Percentiles rank a stretch among this genome's conserved stretches.
Conservation (phyloP, 768 basidiomycete genomes). For the Amyloporia xantha region DNA sequence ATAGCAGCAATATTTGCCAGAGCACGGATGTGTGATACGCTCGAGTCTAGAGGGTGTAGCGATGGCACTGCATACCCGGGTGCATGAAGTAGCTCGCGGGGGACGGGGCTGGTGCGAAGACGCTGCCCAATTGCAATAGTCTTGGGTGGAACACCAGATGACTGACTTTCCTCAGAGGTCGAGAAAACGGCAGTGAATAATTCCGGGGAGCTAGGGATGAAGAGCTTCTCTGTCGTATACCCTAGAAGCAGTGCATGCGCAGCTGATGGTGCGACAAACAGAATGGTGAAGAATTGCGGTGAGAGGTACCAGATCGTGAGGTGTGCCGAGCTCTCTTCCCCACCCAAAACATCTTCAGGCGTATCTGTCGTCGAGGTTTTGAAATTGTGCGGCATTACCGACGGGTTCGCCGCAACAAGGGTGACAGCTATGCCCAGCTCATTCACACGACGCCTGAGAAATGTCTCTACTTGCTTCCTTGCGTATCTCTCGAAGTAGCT, state of each 20-base stretch:
- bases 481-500: constrained; percentile 26
- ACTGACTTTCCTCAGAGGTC: neutral
- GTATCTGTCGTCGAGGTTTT: neutral
- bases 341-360: neutral
- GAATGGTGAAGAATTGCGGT: constrained; percentile 40
- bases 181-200: constrained; percentile 33
- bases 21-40: constrained; percentile 8
- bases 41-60: constrained; percentile 24
- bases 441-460: constrained; percentile 29
- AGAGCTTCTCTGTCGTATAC: constrained; percentile 30
- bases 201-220: constrained; percentile 27
- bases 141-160: neutral
- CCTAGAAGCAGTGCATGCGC: constrained; percentile 37
- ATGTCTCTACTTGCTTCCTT: constrained; percentile 23
- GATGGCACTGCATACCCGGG: neutral
- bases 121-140: neutral
- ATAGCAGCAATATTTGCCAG: constrained; percentile 18
- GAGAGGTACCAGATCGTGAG: constrained; percentile 40
- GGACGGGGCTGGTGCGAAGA: constrained; percentile 3
- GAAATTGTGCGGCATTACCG: constrained; percentile 16
- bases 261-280: constrained; percentile 39
- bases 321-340: neutral
- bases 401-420: constrained; percentile 32
- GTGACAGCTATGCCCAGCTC: constrained; percentile 31
- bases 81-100: neutral